Base-by-base conservation (phyloP, 768 basidiomycete species). In the Neoboletus magnificus region DNA sequence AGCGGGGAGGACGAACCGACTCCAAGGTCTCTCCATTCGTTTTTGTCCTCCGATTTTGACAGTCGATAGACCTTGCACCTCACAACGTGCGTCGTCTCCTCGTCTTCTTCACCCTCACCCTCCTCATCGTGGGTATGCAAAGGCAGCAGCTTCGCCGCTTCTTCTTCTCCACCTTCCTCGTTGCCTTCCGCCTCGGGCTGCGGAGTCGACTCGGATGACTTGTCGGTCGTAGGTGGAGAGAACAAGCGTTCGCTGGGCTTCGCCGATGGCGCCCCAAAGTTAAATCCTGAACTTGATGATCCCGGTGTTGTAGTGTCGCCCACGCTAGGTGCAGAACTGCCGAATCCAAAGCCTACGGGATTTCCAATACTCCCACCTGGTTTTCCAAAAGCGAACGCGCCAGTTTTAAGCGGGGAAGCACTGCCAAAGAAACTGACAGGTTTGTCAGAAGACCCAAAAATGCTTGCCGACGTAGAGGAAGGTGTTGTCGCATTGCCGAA, bases 71-170 rank as follows among this genome's bases (percentile, higher is more conserved):
- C 83, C 67, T 87, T 91, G 46, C 81, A 71, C 67, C 77, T 82
- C 46, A 82, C 75, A 43, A 74, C 71, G 67, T 87, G 77, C 29
- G 73, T 71, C 4, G 87, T 91, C 56, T 83, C 83, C 64, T 93
- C 91, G 39, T 86, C 79, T 66, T 93, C 87, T 71, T 93, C 91
- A 29, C 91, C 91, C 62, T 85, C 85, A 12, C 91, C 89, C 56
- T 89, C 88, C 50, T 75, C 76, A 59, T 89, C 88, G 58, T 86
- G 82, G 52, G 72, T 70, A n/a, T 55, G 60, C 11, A 56, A 62
- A 20, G 67, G 61, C 2, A 69, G 27, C 4, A 64, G 12, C 27
- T 67, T 71, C 13, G 48, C 37, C 3, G 33, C 32, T 18, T 71
- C 73, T 2, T 73, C 74, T 13, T 71, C 70, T 9, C 70, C 69